Conservation (phyloP, 768 basidiomycete species). For the Cyclocybe cylindracea region DNA sequence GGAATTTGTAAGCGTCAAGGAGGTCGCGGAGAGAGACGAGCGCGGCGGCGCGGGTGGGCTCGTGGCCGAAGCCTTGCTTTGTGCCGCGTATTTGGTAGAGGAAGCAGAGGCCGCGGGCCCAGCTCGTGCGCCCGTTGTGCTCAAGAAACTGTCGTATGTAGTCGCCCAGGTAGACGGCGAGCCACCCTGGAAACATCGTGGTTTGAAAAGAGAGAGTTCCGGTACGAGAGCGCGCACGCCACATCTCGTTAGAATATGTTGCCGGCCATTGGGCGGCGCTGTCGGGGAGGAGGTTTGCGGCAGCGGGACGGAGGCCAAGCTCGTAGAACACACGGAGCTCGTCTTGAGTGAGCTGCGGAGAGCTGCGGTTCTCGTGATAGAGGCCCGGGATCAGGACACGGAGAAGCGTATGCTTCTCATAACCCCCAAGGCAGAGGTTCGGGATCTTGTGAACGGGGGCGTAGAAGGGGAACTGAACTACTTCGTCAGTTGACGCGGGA, state of each 20-base stretch:
- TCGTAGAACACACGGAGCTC: conserved; percentile 21
- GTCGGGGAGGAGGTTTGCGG: conserved; percentile 3
- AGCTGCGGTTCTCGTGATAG: conserved; percentile 5
- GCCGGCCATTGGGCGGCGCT: conserved; percentile 26
- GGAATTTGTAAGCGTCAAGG: background rate
- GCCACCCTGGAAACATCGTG: conserved; percentile 13
- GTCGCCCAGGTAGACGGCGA: conserved; percentile 8
- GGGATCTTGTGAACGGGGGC: conserved; percentile 25
- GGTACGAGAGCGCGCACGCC: conserved; percentile 13
- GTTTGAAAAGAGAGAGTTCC: conserved; percentile 19
- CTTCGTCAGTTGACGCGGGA: background rate
- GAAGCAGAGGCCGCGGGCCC: conserved; percentile 22
- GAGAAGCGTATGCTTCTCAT: conserved; percentile 14
- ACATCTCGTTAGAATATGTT: conserved; percentile 16
- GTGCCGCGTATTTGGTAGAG: conserved; percentile 28
- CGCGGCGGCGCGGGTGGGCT: background rate
- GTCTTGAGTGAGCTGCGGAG: conserved; percentile 4
- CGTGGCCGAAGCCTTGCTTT: conserved; percentile 21
- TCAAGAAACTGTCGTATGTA: conserved; percentile 13
- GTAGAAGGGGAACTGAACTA: background rate
- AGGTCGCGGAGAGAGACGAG: background rate
- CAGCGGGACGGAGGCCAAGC: conserved; percentile 22
- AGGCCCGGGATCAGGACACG: conserved; percentile 27
- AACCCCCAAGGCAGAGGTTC: conserved; percentile 26
- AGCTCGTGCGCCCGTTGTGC: conserved; percentile 3